phyloP scores from a whole-genome alignment of 23 red algal genomes.

The Gracilariopsis chorda region DNA sequence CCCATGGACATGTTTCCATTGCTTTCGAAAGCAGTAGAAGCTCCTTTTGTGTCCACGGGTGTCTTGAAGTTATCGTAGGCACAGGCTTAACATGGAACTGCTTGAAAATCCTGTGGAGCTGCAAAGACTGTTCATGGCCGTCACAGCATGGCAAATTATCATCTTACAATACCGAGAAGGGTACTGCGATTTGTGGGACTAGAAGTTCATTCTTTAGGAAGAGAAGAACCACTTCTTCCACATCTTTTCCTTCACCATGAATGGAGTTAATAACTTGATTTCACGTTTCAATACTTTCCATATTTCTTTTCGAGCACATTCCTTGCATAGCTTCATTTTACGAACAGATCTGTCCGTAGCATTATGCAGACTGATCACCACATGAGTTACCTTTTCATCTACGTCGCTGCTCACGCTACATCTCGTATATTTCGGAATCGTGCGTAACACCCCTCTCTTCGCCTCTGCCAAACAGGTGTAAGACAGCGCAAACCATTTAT shows the following conservation, averaged over 20 bases:
- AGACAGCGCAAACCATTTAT: not conserved
- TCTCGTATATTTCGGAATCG: conserved; percentile 20
- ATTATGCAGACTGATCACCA: not conserved
- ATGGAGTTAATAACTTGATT: conserved; percentile 6
- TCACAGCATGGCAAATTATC: not conserved
- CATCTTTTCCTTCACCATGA: not conserved
- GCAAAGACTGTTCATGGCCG: not conserved
- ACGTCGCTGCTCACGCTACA: not conserved
- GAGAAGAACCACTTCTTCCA: not conserved
- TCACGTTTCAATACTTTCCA: conserved; percentile 23
- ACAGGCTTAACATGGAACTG: not conserved
- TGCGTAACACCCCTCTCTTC: not conserved
- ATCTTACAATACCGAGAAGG: not conserved
- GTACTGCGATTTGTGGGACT: not conserved
- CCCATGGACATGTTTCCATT: conserved; percentile 65
- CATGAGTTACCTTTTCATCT: conserved; percentile 19
- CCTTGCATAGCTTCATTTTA: conserved; percentile 27
- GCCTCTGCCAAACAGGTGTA: conserved; percentile 21
- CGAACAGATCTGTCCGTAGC: not conserved
- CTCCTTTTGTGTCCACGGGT: conserved; percentile 62
- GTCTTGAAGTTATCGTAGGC: not conserved
- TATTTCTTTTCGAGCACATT: conserved; percentile 48
- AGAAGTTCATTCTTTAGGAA: not conserved
- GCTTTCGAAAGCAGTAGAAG: conserved; percentile 69
- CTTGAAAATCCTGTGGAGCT: not conserved